Conservation (phyloP, 345 rosid species). For the Arabidopsis thaliana region DNA sequence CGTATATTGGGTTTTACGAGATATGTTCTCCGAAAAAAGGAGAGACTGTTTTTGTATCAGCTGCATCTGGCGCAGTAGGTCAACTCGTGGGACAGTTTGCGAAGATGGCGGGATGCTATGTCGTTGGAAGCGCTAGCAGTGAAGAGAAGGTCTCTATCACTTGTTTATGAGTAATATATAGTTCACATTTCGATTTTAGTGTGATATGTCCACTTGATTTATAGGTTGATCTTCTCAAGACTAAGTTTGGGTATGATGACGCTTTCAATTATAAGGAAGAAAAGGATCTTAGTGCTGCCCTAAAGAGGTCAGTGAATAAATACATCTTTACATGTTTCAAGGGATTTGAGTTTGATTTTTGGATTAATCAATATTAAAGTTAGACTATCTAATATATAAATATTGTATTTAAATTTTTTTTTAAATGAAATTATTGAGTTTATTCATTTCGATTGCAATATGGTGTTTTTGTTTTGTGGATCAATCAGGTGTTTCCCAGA, state of each 20-base stretch:
- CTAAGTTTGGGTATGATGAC: slow-evolving; percentile 57
- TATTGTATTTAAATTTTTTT: too few species aligned
- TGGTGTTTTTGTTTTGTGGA: background rate
- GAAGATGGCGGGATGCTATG: slow-evolving; percentile 46
- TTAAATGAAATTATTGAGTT: too few species aligned
- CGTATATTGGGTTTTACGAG: slow-evolving; percentile 44
- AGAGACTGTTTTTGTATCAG: slow-evolving; percentile 15
- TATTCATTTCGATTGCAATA: too few species aligned
- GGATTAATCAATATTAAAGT: too few species aligned
- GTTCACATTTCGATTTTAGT: background rate
- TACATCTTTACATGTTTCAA: too few species aligned
- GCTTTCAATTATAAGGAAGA: slow-evolving; percentile 64
- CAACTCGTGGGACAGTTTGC: slow-evolving; percentile 2
- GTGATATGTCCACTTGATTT: background rate
- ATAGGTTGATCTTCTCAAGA: slow-evolving; percentile 53
- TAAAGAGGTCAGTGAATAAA: slow-evolving; percentile 46
- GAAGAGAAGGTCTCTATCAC: slow-evolving; percentile 43
- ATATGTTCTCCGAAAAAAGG: slow-evolving; percentile 14
- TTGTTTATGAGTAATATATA: too few species aligned
- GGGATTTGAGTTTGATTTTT: too few species aligned
- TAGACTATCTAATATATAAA: too few species aligned
- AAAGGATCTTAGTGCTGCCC: slow-evolving; percentile 46
- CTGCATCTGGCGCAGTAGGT: slow-evolving; percentile 15
- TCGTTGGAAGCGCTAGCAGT: slow-evolving; percentile 56
- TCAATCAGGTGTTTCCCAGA: slow-evolving; percentile 26